Evolutionary conservation across 805 yeast genomes (phyloP).

Genomic region (Yarrowia sp.): DNA sequence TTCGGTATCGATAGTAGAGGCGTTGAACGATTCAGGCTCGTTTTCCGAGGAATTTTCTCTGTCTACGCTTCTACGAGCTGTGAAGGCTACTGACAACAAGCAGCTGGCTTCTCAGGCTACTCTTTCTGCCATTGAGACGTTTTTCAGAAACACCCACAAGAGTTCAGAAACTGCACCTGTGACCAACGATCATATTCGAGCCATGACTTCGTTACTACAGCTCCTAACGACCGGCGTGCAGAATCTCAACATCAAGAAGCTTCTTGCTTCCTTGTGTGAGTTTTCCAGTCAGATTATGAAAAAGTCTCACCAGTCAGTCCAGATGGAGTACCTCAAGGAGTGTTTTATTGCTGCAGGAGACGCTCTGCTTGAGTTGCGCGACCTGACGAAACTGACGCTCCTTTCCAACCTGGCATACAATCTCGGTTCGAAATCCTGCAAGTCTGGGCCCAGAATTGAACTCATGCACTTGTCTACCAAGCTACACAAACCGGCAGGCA

Average conservation of each 20-base stretch:
- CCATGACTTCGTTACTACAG: conserved; percentile 21
- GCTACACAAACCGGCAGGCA: conserved; percentile 22
- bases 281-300: conserved; percentile 4
- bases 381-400: conserved; percentile 8
- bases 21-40: conserved; percentile 7
- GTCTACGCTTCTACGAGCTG: background rate
- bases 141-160: conserved; percentile 20
- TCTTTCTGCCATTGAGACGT: conserved; percentile 16
- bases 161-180: background rate
- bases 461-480: conserved; percentile 5
- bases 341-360: conserved; percentile 21
- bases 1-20: conserved; percentile 11
- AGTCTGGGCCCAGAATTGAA: background rate
- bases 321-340: background rate
- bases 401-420: conserved; percentile 11
- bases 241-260: conserved; percentile 12
- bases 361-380: conserved; percentile 3
- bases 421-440: background rate
- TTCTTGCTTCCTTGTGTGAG: conserved; percentile 8
- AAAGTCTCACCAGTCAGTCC: background rate
- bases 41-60: conserved; percentile 27
- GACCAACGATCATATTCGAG: conserved; percentile 18
- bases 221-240: background rate
- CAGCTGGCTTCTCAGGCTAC: conserved; percentile 15
- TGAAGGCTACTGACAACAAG: conserved; percentile 9